A percentile compares a stretch with the other conserved stretches of the same genome.
phyloP scores from a whole-genome alignment of 2,329 filamentous ascomycete genomes.

The Clonostachys solani region DNA sequence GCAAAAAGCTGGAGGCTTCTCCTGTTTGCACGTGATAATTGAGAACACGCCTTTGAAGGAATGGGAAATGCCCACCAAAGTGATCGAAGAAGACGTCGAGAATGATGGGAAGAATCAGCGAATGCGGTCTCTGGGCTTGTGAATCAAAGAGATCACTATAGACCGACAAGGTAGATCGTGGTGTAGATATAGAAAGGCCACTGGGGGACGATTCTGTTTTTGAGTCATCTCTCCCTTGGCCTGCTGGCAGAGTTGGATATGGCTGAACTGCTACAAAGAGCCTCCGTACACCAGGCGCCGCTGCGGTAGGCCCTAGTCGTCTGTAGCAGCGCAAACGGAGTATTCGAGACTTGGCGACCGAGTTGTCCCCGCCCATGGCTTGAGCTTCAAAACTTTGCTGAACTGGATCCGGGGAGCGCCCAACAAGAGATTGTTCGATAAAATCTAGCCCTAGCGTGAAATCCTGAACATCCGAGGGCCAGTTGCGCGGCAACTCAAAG shows the following conservation, averaged over 20 bases:
- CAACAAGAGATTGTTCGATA: no score
- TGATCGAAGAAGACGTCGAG: neutral
- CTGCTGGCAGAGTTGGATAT: no score
- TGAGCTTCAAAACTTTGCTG: no score
- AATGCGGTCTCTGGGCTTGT: neutral
- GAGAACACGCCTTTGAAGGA: neutral
- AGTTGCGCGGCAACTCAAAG: no score
- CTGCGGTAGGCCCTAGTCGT: neutral
- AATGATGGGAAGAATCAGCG: neutral
- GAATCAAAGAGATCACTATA: neutral
- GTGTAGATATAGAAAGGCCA: no score
- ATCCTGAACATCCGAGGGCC: no score
- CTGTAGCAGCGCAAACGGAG: neutral
- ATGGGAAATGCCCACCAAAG: neutral
- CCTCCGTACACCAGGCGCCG: neutral
- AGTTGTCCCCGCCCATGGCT: no score
- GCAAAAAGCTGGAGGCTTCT: neutral
- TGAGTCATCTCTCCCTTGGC: no score
- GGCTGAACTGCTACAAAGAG: neutral
- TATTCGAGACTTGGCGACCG: neutral
- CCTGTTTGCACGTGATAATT: neutral
- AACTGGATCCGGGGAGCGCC: no score
- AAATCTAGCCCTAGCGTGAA: no score
- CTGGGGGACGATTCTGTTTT: no score
- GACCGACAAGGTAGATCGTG: no score